Evolutionary conservation across 2,329 filamentous ascomycete species (phyloP), one percentile per base, ranked within the genome.

Genomic region (Fusarium kyushuense): DNA sequence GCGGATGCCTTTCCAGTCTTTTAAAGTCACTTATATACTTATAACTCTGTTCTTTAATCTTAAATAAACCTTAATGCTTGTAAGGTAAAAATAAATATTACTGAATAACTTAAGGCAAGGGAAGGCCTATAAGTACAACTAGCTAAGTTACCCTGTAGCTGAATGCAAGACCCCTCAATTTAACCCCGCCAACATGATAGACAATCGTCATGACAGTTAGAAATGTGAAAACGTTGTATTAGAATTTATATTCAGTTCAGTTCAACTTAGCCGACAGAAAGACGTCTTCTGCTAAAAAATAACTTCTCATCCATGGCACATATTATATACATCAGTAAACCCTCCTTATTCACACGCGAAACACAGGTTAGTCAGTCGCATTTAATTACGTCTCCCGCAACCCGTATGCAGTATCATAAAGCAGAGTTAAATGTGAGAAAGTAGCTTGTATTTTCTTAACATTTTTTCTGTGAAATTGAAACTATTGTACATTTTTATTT

Each of bases 401-500:
- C 25, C 27, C 12, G 27, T 14, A 9, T 36, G 33, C 16, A 33
- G 19, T 7, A 10, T 19, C n/a, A 29, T 13, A 8, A 16, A 42
- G 25, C 12, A 47, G 17, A 29, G 25, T 29, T 19, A 21, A 57
- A 49, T 3, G 42, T 12, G 14, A 38, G 14, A 36, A 21, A 23
- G 7, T 35, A 53, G n/a, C 27, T 30, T 25, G 36, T 29, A n/a
- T 60, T 23, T 63, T 52, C n/a, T 65, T 65, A 54, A 66, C 65
- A 65, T 69, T 58, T 61, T 63, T 65, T 72, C 71, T 51, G 41
- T 58, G 23, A 52, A n/a, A 19, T 42, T 49, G 53, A 49, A 63
- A 62, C 72, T 74, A 74, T 74, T 33, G 61, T 74, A 74, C 72
- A 74, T 25, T 60, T 57, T 58, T 57, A 55, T 51, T 57, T 36